Evolutionary conservation across 2,329 filamentous ascomycete genomes (phyloP).

Genomic region (Alternaria ventricosa): DNA sequence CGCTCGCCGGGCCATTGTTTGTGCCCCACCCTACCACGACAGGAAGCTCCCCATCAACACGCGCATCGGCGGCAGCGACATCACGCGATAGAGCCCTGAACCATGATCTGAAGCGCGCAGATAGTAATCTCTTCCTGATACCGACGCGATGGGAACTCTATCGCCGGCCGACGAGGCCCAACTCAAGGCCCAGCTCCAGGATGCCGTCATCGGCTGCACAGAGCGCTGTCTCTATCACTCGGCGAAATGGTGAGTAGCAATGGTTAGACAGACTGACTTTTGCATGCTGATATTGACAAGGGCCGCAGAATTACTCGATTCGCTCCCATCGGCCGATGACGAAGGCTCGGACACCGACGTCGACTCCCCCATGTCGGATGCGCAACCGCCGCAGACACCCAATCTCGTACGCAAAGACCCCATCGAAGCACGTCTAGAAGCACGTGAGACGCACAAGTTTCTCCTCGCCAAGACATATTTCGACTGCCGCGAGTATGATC

Average conservation of each 20-base stretch:
- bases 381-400: constrained; percentile 53
- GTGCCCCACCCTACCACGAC: constrained; percentile 25
- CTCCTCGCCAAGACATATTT: constrained; percentile 93
- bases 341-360: constrained; percentile 63
- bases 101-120: neutral
- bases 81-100: constrained; percentile 1
- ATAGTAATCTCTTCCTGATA: neutral
- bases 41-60: constrained; percentile 30
- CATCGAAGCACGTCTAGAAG: constrained; percentile 76
- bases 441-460: constrained; percentile 80
- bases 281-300: constrained; percentile 58
- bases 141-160: constrained; percentile 29
- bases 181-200: constrained; percentile 77
- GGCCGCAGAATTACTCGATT: constrained; percentile 91
- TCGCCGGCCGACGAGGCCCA: constrained; percentile 59
- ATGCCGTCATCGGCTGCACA: constrained; percentile 87
- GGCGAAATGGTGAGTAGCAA: constrained; percentile 80
- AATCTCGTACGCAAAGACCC: constrained; percentile 65
- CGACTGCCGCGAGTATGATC: constrained; percentile 93
- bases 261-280: neutral
- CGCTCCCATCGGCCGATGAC: constrained; percentile 70
- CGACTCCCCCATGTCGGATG: constrained; percentile 65
- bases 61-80: constrained; percentile 15
- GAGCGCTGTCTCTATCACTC: constrained; percentile 96
- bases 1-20: constrained; percentile 18